A percentile compares a stretch with the other conserved stretches of the same genome.
Evolutionary conservation across 2,329 filamentous ascomycete genomes (phyloP).

Genomic region (Talaromyces verruculosus): DNA sequence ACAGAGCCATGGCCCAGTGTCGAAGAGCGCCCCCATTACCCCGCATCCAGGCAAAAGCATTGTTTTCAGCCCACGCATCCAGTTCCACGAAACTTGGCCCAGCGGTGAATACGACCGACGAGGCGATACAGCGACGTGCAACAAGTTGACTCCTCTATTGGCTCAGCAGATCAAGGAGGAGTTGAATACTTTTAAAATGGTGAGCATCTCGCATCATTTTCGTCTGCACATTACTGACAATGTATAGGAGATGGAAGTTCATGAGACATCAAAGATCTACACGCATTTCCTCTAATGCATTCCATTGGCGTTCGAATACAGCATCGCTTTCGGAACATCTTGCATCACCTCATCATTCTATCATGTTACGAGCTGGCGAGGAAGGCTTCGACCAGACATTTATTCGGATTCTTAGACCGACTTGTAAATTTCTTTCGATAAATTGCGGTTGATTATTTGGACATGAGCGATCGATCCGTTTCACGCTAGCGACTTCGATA

Average conservation of each 20-base stretch:
- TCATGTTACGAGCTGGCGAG: constrained; percentile 16
- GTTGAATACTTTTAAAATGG: constrained; percentile 99
- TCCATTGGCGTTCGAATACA: constrained; percentile 30
- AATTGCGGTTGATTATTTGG: constrained; percentile 18
- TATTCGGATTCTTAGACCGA: constrained; percentile 20
- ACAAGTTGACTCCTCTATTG: constrained; percentile 91
- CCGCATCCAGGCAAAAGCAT: constrained; percentile 57
- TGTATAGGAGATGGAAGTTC: constrained; percentile 97
- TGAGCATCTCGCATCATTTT: constrained; percentile 47
- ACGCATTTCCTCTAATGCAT: constrained; percentile 88
- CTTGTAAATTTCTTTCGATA: constrained; percentile 21
- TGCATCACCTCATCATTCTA: constrained; percentile 9
- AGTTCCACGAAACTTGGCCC: constrained; percentile 96
- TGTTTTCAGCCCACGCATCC: constrained; percentile 83
- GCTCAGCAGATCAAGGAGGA: constrained; percentile 99
- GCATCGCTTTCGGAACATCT: constrained; percentile 16
- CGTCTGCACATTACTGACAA: constrained; percentile 26
- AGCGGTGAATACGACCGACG: constrained; percentile 93
- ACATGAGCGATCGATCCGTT: constrained; percentile 18
- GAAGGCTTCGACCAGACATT: constrained; percentile 11
- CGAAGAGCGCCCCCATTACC: constrained; percentile 63
- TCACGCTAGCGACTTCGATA: constrained; percentile 11
- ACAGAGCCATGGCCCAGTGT: constrained; percentile 66
- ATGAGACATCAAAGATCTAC: constrained; percentile 98
- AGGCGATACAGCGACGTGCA: constrained; percentile 96